Evolutionary conservation across 805 yeast species (phyloP).

Genomic region (Zygotorulaspora danielsina): DNA sequence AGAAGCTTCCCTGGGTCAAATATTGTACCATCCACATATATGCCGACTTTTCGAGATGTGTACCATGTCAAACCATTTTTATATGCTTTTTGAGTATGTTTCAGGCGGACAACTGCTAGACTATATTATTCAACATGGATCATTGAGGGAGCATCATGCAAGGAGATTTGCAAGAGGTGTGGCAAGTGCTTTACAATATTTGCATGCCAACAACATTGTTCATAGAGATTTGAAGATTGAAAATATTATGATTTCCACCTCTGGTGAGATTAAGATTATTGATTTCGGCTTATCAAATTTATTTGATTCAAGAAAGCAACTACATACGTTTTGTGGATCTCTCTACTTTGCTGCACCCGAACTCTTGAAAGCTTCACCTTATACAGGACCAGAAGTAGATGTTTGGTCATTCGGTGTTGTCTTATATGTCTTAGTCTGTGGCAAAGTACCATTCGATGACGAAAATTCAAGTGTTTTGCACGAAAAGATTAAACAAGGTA

Average conservation of each 20-base stretch:
- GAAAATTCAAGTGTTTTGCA: slow-evolving; percentile 87
- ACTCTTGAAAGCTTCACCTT: slow-evolving; percentile 84
- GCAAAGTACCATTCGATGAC: slow-evolving; percentile 97
- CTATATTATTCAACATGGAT: slow-evolving; percentile 94
- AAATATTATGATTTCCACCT: slow-evolving; percentile 87
- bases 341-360: slow-evolving; percentile 98
- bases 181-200: slow-evolving; percentile 87
- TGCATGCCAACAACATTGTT: slow-evolving; percentile 91
- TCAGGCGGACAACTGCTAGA: slow-evolving; percentile 98
- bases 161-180: slow-evolving; percentile 92
- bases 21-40: slow-evolving; percentile 86
- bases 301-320: slow-evolving; percentile 62
- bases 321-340: slow-evolving; percentile 95
- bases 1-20: slow-evolving; percentile 90
- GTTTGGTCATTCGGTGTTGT: slow-evolving; percentile 99
- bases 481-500: slow-evolving; percentile 87
- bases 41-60: slow-evolving; percentile 91
- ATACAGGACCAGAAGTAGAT: slow-evolving; percentile 95
- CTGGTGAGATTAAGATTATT: slow-evolving; percentile 91
- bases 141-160: slow-evolving; percentile 89
- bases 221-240: slow-evolving; percentile 96
- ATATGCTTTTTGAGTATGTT: slow-evolving; percentile 94
- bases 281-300: slow-evolving; percentile 94
- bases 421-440: slow-evolving; percentile 89
- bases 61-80: slow-evolving; percentile 94